Base-by-base conservation (phyloP, 768 basidiomycete genomes). In the Tephrocybe sp. region DNA sequence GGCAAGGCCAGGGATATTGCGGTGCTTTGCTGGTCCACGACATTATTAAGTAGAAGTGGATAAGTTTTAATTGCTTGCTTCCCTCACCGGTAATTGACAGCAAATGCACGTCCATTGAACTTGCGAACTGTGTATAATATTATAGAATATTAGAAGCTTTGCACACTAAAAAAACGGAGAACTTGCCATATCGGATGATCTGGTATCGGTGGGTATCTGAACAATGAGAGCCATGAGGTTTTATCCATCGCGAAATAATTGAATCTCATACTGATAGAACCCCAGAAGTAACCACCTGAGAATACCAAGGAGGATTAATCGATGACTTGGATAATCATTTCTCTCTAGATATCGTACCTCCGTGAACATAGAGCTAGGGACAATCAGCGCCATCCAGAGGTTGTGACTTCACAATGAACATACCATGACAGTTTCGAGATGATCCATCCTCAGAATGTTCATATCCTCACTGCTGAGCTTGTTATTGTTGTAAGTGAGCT, bases 1-100 rank as follows among this genome's bases (percentile, higher is more conserved):
- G 79, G 62, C 82, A 84, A 2, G 88, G 89, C 76, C 87, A 91
- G 12, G 89, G 89, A 58, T 88, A 91, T 64, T 92, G 90, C 1
- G 90, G 89, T 0, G 88, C 86, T 61, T 88, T 83, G 37, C 88
- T 82, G 27, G n/a, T n/a, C n/a, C n/a, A n/a, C n/a, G n/a, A n/a
- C n/a, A n/a, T n/a, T n/a, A n/a, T n/a, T n/a, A n/a, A n/a, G n/a
- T n/a, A n/a, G n/a, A n/a, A n/a, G n/a, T n/a, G n/a, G n/a, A n/a
- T n/a, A n/a, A n/a, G n/a, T n/a, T n/a, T n/a, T n/a, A n/a, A n/a
- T n/a, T n/a, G n/a, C n/a, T n/a, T n/a, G n/a, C n/a, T n/a, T n/a
- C n/a, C 23, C 50, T 39, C 23, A 59, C 74, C 77, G 63, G 57
- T 80, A 82, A 52, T 82, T 83, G 19, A 80, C 78, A 2, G 78